Evolutionary conservation across 2,329 filamentous ascomycete genomes (phyloP), one percentile per base, ranked within the genome.

Genomic region (Pseudohalonectria lignicola): DNA sequence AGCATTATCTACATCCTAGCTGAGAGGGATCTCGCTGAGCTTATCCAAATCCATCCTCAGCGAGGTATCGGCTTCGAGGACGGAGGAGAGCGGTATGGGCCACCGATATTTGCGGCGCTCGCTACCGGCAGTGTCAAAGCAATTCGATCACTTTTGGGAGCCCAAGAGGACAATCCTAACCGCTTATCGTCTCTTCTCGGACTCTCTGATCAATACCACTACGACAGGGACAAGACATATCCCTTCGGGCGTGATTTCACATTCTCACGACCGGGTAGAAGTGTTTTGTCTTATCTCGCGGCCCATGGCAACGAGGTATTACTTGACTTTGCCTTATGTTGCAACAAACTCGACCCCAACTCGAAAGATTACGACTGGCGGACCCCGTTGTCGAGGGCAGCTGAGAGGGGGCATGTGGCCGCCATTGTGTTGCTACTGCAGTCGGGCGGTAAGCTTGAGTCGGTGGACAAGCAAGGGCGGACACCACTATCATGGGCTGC

Each of bases 71-170:
- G 15, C 19, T 34, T 42, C 13, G 11, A 20, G 8, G 12, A 34
- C 7, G 21, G n/a, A 3, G 12, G 23, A 12, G 37, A 44, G 35
- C 37, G 40, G 3, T 43, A 46, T 32, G 39, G 38, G n/a, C 19
- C 35, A 19, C 42, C 46, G 4, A 12, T 48, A 0, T 39, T 46
- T 21, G 46, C 41, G 5, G 42, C 46, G 7, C 15, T 46, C 17
- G 42, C 39, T 5, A 41, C 26, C 6, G 12, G 19, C 1, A 43
- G 39, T 26, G 15, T 40, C 21, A 21, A 43, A 25, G 41, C 45
- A 20, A 31, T 33, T n/a, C 10, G 13, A 26, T 19, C 32, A 31
- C 19, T 42, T 11, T n/a, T 44, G 19, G 20, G 31, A 18, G 11
- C 16, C 23, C 19, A 11, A 6, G 18, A 32, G 16, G 16, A 11